phyloP scores from a whole-genome alignment of 2,329 filamentous ascomycete species.

The Talaromyces sp. region DNA sequence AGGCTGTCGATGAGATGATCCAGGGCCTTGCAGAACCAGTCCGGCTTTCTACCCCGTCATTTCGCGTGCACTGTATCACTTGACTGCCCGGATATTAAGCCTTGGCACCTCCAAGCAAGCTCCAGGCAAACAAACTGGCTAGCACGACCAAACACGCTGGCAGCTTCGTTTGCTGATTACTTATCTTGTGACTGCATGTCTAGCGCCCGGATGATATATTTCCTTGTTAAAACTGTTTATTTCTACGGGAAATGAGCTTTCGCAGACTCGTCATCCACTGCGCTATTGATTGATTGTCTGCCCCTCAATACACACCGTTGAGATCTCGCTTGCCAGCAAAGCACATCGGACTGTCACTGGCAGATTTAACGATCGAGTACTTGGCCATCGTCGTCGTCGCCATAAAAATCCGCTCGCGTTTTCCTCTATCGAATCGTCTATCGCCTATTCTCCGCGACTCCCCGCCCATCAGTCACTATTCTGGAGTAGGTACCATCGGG shows the following conservation, averaged over 20 bases:
- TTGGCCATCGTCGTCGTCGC: neutral
- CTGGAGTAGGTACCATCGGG: neutral
- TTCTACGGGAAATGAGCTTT: neutral
- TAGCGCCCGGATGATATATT: neutral
- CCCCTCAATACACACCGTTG: constrained; percentile 9
- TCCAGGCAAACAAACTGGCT: neutral
- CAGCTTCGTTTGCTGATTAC: neutral
- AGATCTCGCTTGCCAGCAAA: constrained; percentile 1
- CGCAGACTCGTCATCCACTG: neutral
- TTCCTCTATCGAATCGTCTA: neutral
- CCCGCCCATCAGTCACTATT: neutral
- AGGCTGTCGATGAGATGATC: neutral
- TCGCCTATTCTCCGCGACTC: neutral
- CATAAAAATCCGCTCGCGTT: neutral
- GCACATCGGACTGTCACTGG: neutral
- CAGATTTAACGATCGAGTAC: neutral
- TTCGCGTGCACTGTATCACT: neutral
- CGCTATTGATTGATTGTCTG: constrained; percentile 2
- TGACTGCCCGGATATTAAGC: neutral
- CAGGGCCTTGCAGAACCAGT: neutral
- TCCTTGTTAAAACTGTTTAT: neutral
- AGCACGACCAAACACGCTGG: neutral
- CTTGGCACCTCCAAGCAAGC: neutral
- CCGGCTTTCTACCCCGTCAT: neutral
- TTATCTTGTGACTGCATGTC: neutral